Evolutionary conservation across 805 yeast genomes (phyloP), one percentile per base, ranked within the genome.

Genomic region (Candida patagonica): DNA sequence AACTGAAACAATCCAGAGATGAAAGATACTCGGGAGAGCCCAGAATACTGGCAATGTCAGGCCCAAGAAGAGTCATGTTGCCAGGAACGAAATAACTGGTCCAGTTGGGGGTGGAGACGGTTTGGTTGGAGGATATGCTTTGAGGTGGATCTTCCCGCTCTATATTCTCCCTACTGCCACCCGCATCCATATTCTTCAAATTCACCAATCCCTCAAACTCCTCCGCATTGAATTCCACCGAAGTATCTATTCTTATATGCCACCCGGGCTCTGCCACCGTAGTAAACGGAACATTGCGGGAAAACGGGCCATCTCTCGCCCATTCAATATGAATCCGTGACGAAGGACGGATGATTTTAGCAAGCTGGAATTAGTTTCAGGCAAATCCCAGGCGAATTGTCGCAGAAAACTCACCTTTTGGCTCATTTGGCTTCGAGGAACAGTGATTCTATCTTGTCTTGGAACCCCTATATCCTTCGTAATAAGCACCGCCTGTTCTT

Each of bases 221-320:
- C n/a, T n/a, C n/a, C n/a, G n/a, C n/a, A n/a, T n/a, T n/a, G n/a
- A n/a, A n/a, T n/a, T n/a, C n/a, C 19, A n/a, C 4, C 5, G 26
- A 23, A 6, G 17, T 9, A 19, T 33, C 27, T 10, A 29, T 27
- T 21, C 13, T 37, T 30, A 55, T 39, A 29, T 51, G 53, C 22
- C 50, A 31, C 4, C 58, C 56, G 15, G 42, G 37, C 39, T 61
- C 59, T 10, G 38, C 31, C 1, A 49, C 49, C 4, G 46, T 38
- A n/a, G 51, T 50, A 38, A 51, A 52, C 3, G 57, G 58, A 4
- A 48, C 39, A 4, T 43, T 38, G 9, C 45, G 48, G 33, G 55
- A 17, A 23, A 21, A 44, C n/a, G 35, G 39, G 8, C 4, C 24
- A 16, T 34, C 37, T 3, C 19, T 36, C n/a, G 48, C 31, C 48